Percentiles rank a stretch among this genome's conserved stretches.
Evolutionary conservation across 768 basidiomycete genomes (phyloP).

Genomic region (Mycena leptocephala): DNA sequence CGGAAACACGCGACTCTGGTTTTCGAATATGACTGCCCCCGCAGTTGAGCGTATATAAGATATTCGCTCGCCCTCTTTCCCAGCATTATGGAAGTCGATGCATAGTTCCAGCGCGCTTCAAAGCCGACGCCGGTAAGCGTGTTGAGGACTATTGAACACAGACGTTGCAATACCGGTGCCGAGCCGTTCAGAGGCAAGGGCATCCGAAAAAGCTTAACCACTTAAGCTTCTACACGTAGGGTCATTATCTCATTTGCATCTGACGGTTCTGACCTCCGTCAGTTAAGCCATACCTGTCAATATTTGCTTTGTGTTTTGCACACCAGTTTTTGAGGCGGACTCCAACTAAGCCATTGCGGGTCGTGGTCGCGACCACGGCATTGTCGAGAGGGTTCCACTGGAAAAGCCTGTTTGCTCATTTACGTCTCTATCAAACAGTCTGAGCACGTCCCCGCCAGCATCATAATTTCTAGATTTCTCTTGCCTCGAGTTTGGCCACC

Average conservation of each 20-base stretch:
- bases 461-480: constrained; percentile 27
- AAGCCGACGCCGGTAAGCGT: no score
- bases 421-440: constrained; percentile 26
- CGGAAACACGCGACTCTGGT: no score
- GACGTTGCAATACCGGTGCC: neutral
- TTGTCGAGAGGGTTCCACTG: constrained; percentile 18
- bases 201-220: neutral
- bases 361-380: constrained; percentile 18
- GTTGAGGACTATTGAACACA: no score
- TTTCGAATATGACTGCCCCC: no score
- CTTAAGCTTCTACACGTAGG: neutral
- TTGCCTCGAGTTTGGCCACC: constrained; percentile 30
- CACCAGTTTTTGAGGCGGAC: neutral
- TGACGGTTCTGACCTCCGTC: neutral
- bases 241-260: constrained; percentile 5
- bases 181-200: neutral
- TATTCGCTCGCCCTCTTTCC: no score
- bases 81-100: no score
- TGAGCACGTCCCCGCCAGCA: neutral
- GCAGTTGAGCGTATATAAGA: no score
- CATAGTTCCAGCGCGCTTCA: no score
- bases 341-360: neutral
- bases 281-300: constrained; percentile 20
- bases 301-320: neutral
- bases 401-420: neutral